A percentile compares a stretch with the other conserved stretches of the same genome.
Conservation (phyloP, 2,329 filamentous ascomycete species). For the Colletotrichum phormii region DNA sequence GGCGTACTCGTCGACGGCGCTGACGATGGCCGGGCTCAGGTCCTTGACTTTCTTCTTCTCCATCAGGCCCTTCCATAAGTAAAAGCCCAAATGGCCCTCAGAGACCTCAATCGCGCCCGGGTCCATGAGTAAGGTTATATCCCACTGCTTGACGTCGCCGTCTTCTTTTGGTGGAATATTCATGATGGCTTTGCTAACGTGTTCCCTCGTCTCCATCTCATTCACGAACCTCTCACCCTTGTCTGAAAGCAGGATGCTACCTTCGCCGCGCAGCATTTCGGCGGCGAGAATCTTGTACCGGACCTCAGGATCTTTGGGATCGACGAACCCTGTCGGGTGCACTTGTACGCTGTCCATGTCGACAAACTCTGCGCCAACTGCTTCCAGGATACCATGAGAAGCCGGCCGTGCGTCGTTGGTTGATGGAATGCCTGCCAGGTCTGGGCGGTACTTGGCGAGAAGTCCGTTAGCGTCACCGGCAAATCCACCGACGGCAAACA, state of each 20-base stretch:
- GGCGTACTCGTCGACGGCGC: conserved; percentile 62
- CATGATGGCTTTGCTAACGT: conserved; percentile 66
- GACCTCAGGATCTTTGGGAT: conserved; percentile 57
- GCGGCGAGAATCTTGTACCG: conserved; percentile 72
- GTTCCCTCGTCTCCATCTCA: conserved; percentile 70
- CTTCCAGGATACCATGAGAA: conserved; percentile 57
- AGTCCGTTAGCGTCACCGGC: conserved; percentile 70
- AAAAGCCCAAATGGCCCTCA: conserved; percentile 70
- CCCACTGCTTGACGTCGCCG: conserved; percentile 62
- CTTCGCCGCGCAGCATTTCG: conserved; percentile 72
- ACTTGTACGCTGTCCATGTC: conserved; percentile 71
- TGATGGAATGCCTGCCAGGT: conserved; percentile 69
- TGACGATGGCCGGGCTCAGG: conserved; percentile 52
- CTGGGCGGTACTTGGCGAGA: conserved; percentile 66
- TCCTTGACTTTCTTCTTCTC: conserved; percentile 66
- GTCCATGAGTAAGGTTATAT: conserved; percentile 69
- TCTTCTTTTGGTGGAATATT: conserved; percentile 44
- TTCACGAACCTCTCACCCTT: conserved; percentile 68
- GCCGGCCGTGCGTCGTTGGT: conserved; percentile 71
- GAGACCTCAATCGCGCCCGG: conserved; percentile 65
- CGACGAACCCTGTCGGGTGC: conserved; percentile 74
- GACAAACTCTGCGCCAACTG: conserved; percentile 55
- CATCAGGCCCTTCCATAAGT: conserved; percentile 71
- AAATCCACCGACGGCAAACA: conserved; percentile 73
- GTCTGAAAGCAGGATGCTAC: conserved; percentile 64